phyloP scores from a whole-genome alignment of 164 flowering plant genomes.

The Chloranthus sessilifolius region DNA sequence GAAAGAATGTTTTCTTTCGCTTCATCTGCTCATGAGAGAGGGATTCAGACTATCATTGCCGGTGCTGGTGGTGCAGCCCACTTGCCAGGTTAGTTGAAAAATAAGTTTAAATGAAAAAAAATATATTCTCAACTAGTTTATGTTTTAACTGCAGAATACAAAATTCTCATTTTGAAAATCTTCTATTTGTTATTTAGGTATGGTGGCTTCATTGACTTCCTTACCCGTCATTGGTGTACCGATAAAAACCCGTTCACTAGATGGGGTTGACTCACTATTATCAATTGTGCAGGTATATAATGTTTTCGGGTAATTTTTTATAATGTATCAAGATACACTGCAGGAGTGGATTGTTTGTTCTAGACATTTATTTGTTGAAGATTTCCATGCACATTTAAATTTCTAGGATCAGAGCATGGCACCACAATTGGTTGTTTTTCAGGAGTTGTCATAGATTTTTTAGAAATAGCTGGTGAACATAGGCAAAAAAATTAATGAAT shows the following conservation, averaged over 20 bases:
- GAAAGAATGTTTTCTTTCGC: slow-evolving; percentile 88
- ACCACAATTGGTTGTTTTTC: too few relatives aligned
- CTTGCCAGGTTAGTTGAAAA: slow-evolving; percentile 68
- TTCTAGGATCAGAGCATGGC: too few relatives aligned
- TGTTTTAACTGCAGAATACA: not conserved
- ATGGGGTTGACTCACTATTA: slow-evolving; percentile 87
- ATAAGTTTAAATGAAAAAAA: not conserved
- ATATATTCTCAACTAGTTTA: not conserved
- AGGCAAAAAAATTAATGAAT: too few relatives aligned
- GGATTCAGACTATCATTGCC: slow-evolving; percentile 83
- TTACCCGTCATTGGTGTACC: slow-evolving; percentile 98
- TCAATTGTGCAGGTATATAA: slow-evolving; percentile 87
- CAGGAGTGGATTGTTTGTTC: too few relatives aligned
- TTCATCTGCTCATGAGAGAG: slow-evolving; percentile 64
- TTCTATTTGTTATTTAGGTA: slow-evolving; percentile 44
- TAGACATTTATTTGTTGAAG: too few relatives aligned
- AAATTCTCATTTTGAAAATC: not conserved
- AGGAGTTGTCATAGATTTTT: too few relatives aligned
- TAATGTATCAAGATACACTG: too few relatives aligned
- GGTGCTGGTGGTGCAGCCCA: slow-evolving; percentile 99
- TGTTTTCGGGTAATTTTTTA: not conserved
- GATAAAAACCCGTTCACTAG: slow-evolving; percentile 69
- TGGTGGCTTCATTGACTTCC: slow-evolving; percentile 92
- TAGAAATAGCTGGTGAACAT: too few relatives aligned
- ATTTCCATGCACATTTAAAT: too few relatives aligned